A percentile compares a stretch with the other conserved stretches of the same genome.
Conservation (phyloP, 2,329 filamentous ascomycete genomes). For the Clarireedia sp. region DNA sequence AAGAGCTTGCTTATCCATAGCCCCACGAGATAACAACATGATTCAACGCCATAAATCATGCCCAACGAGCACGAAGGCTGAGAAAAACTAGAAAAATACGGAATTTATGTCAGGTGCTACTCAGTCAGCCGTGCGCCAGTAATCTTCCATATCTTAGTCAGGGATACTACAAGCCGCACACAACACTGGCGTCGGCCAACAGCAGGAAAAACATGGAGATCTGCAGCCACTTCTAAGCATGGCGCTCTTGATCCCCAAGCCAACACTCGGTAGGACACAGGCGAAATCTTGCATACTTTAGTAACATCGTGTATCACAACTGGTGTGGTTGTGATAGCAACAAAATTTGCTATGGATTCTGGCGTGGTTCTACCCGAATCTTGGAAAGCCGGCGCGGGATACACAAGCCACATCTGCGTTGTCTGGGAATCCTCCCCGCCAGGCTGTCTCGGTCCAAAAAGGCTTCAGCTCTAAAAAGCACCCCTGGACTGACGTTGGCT, state of each 20-base stretch:
- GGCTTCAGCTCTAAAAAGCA: neutral
- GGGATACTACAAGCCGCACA: no score
- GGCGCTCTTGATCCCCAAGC: neutral
- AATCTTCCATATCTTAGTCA: neutral
- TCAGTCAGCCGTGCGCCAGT: neutral
- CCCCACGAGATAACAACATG: neutral
- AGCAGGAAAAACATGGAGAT: neutral
- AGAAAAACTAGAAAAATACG: neutral
- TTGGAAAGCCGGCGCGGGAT: neutral
- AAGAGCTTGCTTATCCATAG: neutral
- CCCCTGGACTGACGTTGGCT: neutral
- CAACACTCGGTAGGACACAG: neutral
- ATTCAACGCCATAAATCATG: neutral
- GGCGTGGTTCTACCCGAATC: neutral
- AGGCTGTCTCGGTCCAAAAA: neutral
- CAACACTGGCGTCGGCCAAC: neutral
- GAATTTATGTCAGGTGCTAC: neutral
- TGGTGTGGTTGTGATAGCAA: constrained; percentile 5
- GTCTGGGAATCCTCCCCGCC: no score
- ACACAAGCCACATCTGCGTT: no score
- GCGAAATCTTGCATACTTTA: no score
- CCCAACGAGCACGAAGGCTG: neutral
- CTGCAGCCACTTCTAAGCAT: neutral
- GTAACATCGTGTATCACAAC: neutral
- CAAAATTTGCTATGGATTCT: neutral